Evolutionary conservation across 352 stramenopile genomes (phyloP).

Genomic region (Phytopythium ostracodes): DNA sequence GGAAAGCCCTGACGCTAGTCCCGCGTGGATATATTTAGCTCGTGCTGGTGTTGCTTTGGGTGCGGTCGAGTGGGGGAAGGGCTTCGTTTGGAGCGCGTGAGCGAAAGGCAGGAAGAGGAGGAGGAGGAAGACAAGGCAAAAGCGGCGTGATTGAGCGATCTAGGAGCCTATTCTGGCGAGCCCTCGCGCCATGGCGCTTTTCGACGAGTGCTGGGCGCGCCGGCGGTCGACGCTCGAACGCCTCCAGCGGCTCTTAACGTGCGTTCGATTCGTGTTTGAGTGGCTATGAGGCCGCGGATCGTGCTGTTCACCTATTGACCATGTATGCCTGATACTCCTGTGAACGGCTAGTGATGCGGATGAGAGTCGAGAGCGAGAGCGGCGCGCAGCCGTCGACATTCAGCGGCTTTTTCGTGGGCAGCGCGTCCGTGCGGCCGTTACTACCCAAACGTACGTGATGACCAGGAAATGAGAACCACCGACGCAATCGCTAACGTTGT

Average conservation of each 20-base stretch:
- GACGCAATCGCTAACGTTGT: constrained; percentile 5
- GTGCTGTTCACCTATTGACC: too few relatives aligned
- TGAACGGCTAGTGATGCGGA: constrained; percentile 40
- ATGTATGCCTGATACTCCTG: too few relatives aligned
- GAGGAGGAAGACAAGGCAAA: not conserved
- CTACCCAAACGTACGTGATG: constrained; percentile 24
- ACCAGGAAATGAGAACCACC: too few relatives aligned
- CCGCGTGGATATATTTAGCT: not conserved
- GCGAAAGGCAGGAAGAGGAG: not conserved
- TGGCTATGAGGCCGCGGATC: too few relatives aligned
- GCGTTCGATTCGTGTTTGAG: constrained; percentile 4
- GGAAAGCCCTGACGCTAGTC: not conserved
- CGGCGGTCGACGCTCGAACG: constrained; percentile 37
- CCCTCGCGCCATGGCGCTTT: constrained; percentile 40
- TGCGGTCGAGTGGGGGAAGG: not conserved
- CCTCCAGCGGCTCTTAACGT: constrained; percentile 51
- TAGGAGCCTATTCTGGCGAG: too few relatives aligned
- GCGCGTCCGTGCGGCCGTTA: constrained; percentile 37
- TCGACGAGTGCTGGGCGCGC: constrained; percentile 59
- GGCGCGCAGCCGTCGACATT: constrained; percentile 43
- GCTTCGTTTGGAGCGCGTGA: not conserved
- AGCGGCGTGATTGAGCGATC: not conserved
- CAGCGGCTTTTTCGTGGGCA: constrained; percentile 61
- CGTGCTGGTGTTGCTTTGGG: not conserved
- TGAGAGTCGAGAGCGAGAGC: constrained; percentile 33